These are phyloP conservation scores for Dillenia turbinata DNA, from an alignment of 164 flowering plant genomes.

Conservation along the genomic window DNA sequence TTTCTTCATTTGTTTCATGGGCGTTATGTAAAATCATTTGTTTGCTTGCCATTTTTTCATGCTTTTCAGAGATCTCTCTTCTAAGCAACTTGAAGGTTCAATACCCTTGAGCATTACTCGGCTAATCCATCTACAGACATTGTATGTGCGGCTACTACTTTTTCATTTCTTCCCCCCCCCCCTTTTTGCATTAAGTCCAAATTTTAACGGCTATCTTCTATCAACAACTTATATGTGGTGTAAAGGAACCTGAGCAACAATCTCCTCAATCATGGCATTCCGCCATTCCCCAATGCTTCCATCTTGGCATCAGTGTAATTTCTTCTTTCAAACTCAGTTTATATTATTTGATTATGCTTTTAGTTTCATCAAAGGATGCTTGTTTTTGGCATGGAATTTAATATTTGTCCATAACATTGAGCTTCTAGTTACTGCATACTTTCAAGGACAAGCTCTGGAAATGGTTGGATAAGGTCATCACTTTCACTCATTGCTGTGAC, in stretches of 20 bases:
- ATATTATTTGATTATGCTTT: too few species aligned
- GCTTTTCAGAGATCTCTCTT: slow-evolving; percentile 55
- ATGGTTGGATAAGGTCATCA: too few species aligned
- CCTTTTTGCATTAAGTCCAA: not conserved
- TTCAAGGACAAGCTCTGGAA: too few species aligned
- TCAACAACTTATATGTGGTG: slow-evolving; percentile 3
- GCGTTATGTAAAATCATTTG: not conserved
- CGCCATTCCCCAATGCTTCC: slow-evolving; percentile 37
- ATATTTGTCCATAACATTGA: too few species aligned
- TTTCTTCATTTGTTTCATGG: not conserved
- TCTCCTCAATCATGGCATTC: slow-evolving; percentile 32
- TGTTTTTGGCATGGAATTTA: too few species aligned
- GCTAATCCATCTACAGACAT: slow-evolving; percentile 32
- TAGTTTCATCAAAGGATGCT: too few species aligned
- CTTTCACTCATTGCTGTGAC: too few species aligned
- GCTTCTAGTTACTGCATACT: too few species aligned
- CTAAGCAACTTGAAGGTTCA: slow-evolving; percentile 32
- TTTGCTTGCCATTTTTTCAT: not conserved
- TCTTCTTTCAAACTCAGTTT: not conserved
- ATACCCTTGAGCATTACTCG: slow-evolving; percentile 41
- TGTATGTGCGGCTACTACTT: slow-evolving; percentile 34
- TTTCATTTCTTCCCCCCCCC: not conserved
- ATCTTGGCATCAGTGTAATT: slow-evolving; percentile 40
- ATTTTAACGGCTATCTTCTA: not conserved
- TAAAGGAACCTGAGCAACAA: slow-evolving; percentile 56